phyloP scores from a whole-genome alignment of 2,329 filamentous ascomycete genomes.

The Xylariales sp. region DNA sequence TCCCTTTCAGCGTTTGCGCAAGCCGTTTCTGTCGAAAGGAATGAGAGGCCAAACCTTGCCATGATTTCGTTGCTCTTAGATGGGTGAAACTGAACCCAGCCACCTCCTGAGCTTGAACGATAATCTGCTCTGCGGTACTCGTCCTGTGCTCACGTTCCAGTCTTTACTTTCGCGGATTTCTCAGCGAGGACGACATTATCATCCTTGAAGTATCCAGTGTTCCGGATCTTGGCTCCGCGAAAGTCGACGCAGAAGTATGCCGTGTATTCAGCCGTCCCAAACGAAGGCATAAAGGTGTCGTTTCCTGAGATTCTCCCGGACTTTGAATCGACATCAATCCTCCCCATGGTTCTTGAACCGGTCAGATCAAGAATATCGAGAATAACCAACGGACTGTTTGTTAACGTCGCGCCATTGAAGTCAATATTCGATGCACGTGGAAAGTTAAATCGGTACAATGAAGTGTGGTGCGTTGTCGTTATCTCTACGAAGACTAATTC shows the following conservation, averaged over 20 bases:
- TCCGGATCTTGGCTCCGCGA: constrained; percentile 44
- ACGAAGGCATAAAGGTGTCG: constrained; percentile 55
- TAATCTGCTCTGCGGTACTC: background rate
- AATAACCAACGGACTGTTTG: constrained; percentile 50
- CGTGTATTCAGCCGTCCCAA: constrained; percentile 53
- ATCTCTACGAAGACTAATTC: constrained; percentile 55
- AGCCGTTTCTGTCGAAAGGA: constrained; percentile 62
- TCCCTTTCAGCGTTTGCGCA: constrained; percentile 66
- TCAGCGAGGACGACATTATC: background rate
- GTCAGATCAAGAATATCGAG: constrained; percentile 56
- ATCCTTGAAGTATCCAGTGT: constrained; percentile 38
- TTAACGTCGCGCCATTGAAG: constrained; percentile 18
- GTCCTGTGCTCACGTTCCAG: background rate
- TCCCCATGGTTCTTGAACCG: constrained; percentile 43
- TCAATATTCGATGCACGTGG: constrained; percentile 25
- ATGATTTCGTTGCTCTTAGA: constrained; percentile 44
- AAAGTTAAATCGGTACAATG: constrained; percentile 57
- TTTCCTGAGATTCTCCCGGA: constrained; percentile 53
- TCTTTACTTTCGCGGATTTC: background rate
- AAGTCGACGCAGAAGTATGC: constrained; percentile 60
- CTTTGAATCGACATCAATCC: constrained; percentile 43
- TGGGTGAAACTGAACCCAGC: background rate
- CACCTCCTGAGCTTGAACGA: background rate
- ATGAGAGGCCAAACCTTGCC: constrained; percentile 68
- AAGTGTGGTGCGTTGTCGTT: constrained; percentile 54